These are phyloP conservation scores for Blastobotrys raffinosifermentans DNA, from an alignment of 1,139 yeast genomes.

Conservation along the genomic window DNA sequence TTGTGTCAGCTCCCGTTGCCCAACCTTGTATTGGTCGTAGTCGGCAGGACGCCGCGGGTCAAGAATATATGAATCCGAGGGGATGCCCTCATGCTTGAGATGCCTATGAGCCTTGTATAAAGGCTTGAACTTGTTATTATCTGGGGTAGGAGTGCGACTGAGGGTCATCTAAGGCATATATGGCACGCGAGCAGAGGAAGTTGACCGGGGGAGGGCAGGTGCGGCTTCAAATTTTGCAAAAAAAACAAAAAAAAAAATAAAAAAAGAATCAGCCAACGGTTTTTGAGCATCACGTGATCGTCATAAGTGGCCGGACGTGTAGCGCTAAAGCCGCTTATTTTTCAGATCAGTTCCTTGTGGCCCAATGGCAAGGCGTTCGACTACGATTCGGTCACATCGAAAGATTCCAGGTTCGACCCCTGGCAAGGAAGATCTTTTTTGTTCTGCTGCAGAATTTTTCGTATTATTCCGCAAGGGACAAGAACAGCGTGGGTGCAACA, in stretches of 20 bases:
- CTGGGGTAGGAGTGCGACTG: neutral
- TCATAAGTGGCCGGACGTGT: too few relatives aligned
- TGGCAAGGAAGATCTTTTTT: constrained; percentile 31
- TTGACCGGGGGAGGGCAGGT: too few relatives aligned
- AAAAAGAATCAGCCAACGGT: too few relatives aligned
- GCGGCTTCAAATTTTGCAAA: too few relatives aligned
- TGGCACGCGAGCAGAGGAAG: too few relatives aligned
- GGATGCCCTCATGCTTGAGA: constrained; percentile 14
- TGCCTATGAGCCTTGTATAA: constrained; percentile 31
- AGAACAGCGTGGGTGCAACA: too few relatives aligned
- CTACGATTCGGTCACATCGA: constrained; percentile 27
- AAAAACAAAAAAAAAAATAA: too few relatives aligned
- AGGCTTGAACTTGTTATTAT: constrained; percentile 30
- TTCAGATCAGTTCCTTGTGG: constrained; percentile 23
- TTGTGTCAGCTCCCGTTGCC: constrained; percentile 4
- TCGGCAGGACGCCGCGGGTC: constrained; percentile 8
- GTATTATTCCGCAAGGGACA: too few relatives aligned
- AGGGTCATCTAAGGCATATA: too few relatives aligned
- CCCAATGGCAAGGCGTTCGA: constrained; percentile 29
- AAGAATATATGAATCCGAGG: constrained; percentile 10
- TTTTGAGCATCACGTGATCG: too few relatives aligned
- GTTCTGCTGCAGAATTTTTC: too few relatives aligned
- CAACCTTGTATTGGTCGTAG: neutral
- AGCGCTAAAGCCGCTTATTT: too few relatives aligned
- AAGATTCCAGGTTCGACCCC: constrained; percentile 36